Percentiles rank a stretch among this genome's conserved stretches.
phyloP scores from a whole-genome alignment of 164 flowering plant genomes.

The Chimonanthus praecox region DNA sequence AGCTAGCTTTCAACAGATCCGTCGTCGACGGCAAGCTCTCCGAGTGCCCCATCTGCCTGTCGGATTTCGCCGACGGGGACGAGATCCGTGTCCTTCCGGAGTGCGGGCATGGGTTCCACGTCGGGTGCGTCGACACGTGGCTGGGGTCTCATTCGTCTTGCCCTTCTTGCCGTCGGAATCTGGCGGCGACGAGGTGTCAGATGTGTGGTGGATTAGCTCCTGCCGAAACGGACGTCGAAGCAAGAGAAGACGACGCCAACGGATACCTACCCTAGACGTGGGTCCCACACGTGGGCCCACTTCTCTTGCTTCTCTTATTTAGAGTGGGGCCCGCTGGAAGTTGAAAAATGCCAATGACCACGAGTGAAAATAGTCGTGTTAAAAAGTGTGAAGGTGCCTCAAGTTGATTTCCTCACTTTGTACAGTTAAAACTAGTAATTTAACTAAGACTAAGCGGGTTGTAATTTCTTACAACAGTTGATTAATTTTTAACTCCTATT shows the following conservation, averaged over 20 bases:
- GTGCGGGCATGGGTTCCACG: slow-evolving; percentile 86
- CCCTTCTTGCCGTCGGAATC: slow-evolving; percentile 74
- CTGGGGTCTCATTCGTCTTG: slow-evolving; percentile 76
- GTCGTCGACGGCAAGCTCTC: slow-evolving; percentile 26
- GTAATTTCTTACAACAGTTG: too few relatives aligned
- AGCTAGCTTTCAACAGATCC: slow-evolving; percentile 26
- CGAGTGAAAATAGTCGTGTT: too few relatives aligned
- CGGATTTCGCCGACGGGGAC: slow-evolving; percentile 74
- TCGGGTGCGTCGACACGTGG: slow-evolving; percentile 77
- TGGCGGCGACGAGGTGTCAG: slow-evolving; percentile 43
- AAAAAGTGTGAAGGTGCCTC: too few relatives aligned
- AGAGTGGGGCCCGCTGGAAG: not conserved
- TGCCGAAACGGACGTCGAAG: slow-evolving; percentile 22
- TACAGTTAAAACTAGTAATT: too few relatives aligned
- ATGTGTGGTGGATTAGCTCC: slow-evolving; percentile 51
- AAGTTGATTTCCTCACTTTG: too few relatives aligned
- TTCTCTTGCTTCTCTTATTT: not conserved
- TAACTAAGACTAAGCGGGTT: too few relatives aligned
- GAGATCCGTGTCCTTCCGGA: slow-evolving; percentile 71
- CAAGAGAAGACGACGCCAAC: slow-evolving; percentile 28
- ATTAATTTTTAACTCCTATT: too few relatives aligned
- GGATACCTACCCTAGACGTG: slow-evolving; percentile 38
- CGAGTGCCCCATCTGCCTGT: slow-evolving; percentile 82
- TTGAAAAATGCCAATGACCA: too few relatives aligned
- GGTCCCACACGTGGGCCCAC: not conserved